phyloP scores from a whole-genome alignment of 73 alveolate genomes.

The Tetrahymena borealis region DNA sequence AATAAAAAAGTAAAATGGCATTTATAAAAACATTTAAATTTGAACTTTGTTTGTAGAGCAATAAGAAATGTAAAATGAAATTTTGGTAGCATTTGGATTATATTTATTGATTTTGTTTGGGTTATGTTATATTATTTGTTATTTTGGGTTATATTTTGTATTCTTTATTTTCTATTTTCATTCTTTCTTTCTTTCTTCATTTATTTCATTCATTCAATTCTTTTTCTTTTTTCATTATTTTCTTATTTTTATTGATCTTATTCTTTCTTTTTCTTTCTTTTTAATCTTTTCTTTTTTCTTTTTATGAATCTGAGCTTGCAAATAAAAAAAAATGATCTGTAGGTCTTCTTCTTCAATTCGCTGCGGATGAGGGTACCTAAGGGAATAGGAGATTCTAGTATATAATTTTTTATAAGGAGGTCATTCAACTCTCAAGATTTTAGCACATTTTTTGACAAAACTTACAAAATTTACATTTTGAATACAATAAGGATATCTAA shows the following conservation, averaged over 20 bases:
- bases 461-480: not conserved
- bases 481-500: not conserved
- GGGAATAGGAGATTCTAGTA: conserved; percentile 1
- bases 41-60: too few relatives aligned
- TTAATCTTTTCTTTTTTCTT: not conserved
- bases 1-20: too few relatives aligned
- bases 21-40: too few relatives aligned
- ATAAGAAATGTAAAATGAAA: too few relatives aligned
- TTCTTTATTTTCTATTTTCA: not conserved
- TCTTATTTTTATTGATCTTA: not conserved
- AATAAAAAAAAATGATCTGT: not conserved
- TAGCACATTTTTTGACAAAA: not conserved
- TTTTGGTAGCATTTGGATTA: too few relatives aligned
- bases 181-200: not conserved
- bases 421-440: conserved; percentile 1
- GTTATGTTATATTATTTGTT: not conserved
- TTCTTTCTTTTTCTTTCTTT: not conserved
- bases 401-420: not conserved
- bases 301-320: conserved; percentile 1
- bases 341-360: not conserved
- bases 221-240: not conserved
- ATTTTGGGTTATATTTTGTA: not conserved
- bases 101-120: too few relatives aligned
- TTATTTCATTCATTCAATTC: not conserved
- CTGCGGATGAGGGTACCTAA: not conserved